Conservation (phyloP, 306 rosid species). For the Psophocarpus tetragonolobus region DNA sequence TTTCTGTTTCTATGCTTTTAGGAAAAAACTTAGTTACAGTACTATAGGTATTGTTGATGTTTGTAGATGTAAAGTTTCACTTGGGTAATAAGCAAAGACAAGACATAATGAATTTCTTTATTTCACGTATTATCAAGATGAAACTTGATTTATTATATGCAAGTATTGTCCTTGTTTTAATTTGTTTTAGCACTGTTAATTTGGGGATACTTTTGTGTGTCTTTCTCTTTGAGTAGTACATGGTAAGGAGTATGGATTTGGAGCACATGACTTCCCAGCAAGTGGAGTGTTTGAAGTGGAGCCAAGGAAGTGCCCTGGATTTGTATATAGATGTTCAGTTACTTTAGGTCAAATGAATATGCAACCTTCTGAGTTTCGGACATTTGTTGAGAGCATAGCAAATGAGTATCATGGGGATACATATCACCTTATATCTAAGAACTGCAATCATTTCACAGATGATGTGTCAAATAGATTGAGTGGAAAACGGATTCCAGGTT, state of each 20-base stretch:
- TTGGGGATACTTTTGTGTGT: neutral
- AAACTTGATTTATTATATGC: too few species aligned
- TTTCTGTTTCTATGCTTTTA: neutral
- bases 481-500: slow-evolving; percentile 73
- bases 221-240: slow-evolving; percentile 54
- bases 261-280: slow-evolving; percentile 84
- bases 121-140: too few species aligned
- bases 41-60: too few species aligned
- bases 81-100: too few species aligned
- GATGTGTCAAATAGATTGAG: slow-evolving; percentile 64
- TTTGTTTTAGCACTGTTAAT: neutral
- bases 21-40: too few species aligned
- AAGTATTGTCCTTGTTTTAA: too few species aligned
- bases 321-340: slow-evolving; percentile 63
- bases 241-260: slow-evolving; percentile 89
- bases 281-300: slow-evolving; percentile 98
- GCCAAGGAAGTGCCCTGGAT: slow-evolving; percentile 89
- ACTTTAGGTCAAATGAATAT: slow-evolving; percentile 55
- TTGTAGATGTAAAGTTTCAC: too few species aligned
- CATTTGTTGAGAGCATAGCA: slow-evolving; percentile 62
- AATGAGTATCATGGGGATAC: slow-evolving; percentile 92
- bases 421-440: slow-evolving; percentile 88
- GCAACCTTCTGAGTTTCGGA: slow-evolving; percentile 61
- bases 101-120: too few species aligned
- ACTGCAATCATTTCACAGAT: slow-evolving; percentile 88